Conservation (phyloP, 73 alveolate genomes). For the Tetrahymena malaccensis region DNA sequence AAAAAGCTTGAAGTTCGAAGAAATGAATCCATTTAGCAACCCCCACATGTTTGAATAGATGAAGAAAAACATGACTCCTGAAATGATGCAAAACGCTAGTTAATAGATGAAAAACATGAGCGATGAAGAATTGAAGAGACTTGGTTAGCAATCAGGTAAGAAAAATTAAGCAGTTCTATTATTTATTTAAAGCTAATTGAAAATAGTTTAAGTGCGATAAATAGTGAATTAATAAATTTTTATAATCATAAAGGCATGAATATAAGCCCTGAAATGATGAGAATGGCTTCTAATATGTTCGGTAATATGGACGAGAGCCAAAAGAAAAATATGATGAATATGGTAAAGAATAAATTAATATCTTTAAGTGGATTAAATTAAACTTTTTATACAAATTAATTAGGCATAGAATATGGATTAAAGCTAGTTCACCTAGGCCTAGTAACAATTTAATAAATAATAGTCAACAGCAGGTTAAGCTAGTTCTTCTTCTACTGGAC, state of each 20-base stretch:
- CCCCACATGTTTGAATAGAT: neutral
- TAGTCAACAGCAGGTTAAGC: neutral
- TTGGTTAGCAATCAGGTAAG: neutral
- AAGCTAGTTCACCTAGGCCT: neutral
- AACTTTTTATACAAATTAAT: neutral
- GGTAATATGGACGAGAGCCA: slow-evolving; percentile 22
- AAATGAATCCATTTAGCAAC: neutral
- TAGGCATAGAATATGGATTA: neutral
- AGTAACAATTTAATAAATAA: neutral
- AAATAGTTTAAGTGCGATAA: neutral
- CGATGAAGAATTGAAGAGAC: neutral
- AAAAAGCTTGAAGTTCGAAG: neutral
- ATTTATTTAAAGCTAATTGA: neutral
- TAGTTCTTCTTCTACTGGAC: neutral
- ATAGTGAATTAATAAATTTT: neutral
- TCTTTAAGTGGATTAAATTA: too few relatives aligned
- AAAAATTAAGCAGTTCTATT: neutral
- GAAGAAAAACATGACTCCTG: neutral
- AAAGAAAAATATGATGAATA: slow-evolving; percentile 6
- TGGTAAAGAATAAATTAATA: neutral
- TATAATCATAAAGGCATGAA: neutral
- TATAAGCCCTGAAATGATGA: slow-evolving; percentile 34
- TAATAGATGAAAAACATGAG: neutral
- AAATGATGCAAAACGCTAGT: neutral
- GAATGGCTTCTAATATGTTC: slow-evolving; percentile 10